These are phyloP conservation scores for Candida sonorensis DNA, from an alignment of 805 yeast genomes.

Conservation along the genomic window DNA sequence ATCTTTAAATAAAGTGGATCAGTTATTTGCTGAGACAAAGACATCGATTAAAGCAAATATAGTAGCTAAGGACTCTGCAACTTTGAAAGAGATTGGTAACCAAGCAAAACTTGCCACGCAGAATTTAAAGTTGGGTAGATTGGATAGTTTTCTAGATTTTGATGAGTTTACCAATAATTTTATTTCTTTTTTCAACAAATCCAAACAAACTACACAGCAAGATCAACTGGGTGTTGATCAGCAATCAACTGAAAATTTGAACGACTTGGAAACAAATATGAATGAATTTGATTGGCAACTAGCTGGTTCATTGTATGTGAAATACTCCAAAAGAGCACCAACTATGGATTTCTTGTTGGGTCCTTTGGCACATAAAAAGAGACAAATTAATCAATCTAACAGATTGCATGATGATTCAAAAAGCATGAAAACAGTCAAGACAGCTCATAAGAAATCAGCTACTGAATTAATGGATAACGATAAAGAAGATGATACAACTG, in stretches of 20 bases:
- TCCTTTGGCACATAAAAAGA: slow-evolving; percentile 58
- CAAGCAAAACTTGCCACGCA: slow-evolving; percentile 60
- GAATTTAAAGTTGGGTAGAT: slow-evolving; percentile 51
- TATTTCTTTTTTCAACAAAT: slow-evolving; percentile 25
- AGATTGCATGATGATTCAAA: slow-evolving; percentile 38
- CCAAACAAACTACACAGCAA: too few species aligned
- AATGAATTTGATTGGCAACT: slow-evolving; percentile 50
- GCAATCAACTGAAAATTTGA: slow-evolving; percentile 8
- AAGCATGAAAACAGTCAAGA: slow-evolving; percentile 29
- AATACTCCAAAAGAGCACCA: slow-evolving; percentile 39
- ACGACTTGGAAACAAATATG: slow-evolving; percentile 11
- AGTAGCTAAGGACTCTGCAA: slow-evolving; percentile 60
- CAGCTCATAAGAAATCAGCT: slow-evolving; percentile 50
- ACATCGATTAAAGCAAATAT: slow-evolving; percentile 29
- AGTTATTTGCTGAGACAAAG: slow-evolving; percentile 37
- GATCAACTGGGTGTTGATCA: too few species aligned
- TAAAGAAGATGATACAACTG: slow-evolving; percentile 51
- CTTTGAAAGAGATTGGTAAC: slow-evolving; percentile 51
- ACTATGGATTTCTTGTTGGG: slow-evolving; percentile 63
- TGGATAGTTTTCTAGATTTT: slow-evolving; percentile 42
- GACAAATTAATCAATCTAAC: slow-evolving; percentile 26
- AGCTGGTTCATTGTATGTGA: slow-evolving; percentile 46
- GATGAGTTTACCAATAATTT: slow-evolving; percentile 40
- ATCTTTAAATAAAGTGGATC: slow-evolving; percentile 39
- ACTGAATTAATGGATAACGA: slow-evolving; percentile 43